phyloP scores from a whole-genome alignment of 306 rosid species.

The Sindora glabra region DNA sequence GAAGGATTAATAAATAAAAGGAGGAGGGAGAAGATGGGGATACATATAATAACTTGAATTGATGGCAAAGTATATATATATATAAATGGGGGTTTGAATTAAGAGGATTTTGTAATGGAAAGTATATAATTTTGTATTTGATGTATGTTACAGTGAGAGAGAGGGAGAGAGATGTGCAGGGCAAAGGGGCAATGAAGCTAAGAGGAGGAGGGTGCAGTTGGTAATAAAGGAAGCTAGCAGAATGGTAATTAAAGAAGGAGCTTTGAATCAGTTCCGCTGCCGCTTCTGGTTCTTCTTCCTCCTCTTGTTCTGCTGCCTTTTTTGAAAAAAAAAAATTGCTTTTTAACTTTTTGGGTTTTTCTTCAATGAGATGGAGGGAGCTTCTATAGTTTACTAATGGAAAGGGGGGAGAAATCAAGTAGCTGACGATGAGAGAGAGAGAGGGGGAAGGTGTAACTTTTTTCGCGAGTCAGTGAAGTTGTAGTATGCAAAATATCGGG shows the following conservation, averaged over 20 bases:
- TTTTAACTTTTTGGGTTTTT: background rate
- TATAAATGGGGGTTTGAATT: background rate
- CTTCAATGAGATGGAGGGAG: no score
- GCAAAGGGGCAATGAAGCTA: background rate
- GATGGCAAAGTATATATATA: background rate
- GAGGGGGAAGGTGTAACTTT: background rate
- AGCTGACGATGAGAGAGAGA: no score
- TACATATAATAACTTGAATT: background rate
- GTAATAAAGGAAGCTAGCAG: slow-evolving; percentile 17
- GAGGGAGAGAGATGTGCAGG: background rate
- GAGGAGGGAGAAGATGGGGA: slow-evolving; percentile 5
- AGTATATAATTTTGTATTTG: background rate
- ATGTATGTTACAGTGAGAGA: background rate
- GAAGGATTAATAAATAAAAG: background rate
- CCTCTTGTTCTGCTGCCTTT: background rate
- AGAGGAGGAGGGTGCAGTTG: background rate
- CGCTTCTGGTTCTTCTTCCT: background rate
- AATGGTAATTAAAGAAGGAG: slow-evolving; percentile 14
- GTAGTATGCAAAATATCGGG: slow-evolving; percentile 14
- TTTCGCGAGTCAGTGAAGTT: background rate
- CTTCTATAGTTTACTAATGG: background rate
- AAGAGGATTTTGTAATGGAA: background rate
- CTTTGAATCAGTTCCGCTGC: background rate
- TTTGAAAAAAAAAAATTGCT: no score
- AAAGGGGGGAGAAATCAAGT: background rate